Percentiles rank a stretch among this genome's conserved stretches.
Conservation (phyloP, 768 basidiomycete species). For the Galerina marginata region DNA sequence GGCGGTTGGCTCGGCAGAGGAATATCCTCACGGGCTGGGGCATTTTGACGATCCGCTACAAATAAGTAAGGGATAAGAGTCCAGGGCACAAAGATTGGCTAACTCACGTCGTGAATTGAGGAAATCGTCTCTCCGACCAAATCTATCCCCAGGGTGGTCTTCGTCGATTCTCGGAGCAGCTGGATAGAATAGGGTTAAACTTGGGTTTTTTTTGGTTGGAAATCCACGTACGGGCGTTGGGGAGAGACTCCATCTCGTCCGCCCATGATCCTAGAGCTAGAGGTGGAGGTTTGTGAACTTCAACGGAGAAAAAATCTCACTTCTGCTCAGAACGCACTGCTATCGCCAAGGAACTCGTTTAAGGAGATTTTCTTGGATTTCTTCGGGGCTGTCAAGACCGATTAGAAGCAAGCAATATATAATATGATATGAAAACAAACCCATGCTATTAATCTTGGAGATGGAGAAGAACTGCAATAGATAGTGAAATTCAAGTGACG, state of each 20-base stretch:
- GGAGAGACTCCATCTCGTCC: constrained; percentile 95
- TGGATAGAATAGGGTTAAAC: constrained; percentile 31
- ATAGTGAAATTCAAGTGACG: constrained; percentile 10
- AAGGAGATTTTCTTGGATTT: constrained; percentile 93
- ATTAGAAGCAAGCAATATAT: background rate
- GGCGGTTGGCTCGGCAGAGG: constrained; percentile 96
- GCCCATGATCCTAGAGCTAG: constrained; percentile 95
- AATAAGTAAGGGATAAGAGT: constrained; percentile 25
- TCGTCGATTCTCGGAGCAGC: constrained; percentile 77
- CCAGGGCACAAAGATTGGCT: constrained; percentile 3
- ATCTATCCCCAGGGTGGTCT: constrained; percentile 60
- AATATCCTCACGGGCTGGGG: constrained; percentile 82
- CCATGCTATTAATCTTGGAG: constrained; percentile 19
- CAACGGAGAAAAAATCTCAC: constrained; percentile 19
- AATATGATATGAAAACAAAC: constrained; percentile 9
- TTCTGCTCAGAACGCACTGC: constrained; percentile 54
- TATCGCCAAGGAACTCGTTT: constrained; percentile 91
- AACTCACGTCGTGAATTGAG: constrained; percentile 62
- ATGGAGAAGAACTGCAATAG: background rate
- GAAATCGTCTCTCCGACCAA: constrained; percentile 65
- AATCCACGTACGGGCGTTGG: constrained; percentile 83
- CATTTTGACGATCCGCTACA: constrained; percentile 53
- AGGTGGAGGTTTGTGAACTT: constrained; percentile 18
- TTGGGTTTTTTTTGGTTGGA: background rate
- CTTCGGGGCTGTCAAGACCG: constrained; percentile 70